Base-by-base conservation (phyloP, 129 eudicot genomes). In the Chrysanthemum makinoi region DNA sequence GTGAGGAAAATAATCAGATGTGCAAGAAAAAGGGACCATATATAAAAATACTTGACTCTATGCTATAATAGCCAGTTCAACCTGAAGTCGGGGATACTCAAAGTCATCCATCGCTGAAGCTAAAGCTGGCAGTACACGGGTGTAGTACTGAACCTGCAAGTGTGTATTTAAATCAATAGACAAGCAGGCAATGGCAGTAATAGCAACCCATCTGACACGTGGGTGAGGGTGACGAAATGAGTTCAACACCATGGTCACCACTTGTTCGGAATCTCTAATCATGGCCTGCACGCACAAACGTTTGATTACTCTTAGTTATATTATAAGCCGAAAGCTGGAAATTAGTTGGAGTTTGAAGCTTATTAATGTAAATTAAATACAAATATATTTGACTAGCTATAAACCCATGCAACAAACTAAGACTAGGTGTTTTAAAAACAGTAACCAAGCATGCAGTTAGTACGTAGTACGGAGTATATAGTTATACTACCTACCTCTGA, bases 151-250 rank as follows among this genome's bases (percentile, higher is more conserved):
- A 54, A 82, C 2, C 14, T 48, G 52, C 52, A 48, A 48, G 14
- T 48, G 20, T 20, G 20, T 20, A 20, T 20, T 12, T 48, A 48
- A 48, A 48, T 48, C 52, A 7, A 0, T 2, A 48, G 52, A 48
- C 14, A 48, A 12, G 10, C 14, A 4, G 14, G 1, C 52, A 48
- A 48, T 48, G 10, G 52, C 52, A 48, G 10, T 48, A 12, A 48
- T 2, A 7, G 52, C 52, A 1, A 8, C 52, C 52, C 13, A 12
- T 48, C 52, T 48, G 10, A 12, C 52, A 48, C 98, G 96, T 24
- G 98, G 89, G 67, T 94, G 98, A 16, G 93, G 89, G 77, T 89
- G 93, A 85, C 89, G 95, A 75, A 94, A 94, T 12, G 96, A 94
- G 68, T 79, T 89, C 77, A 94, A 68, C 28, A 94, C 97, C 98